Conservation (phyloP, 208 protist species). For the Crithidia thermophila region DNA sequence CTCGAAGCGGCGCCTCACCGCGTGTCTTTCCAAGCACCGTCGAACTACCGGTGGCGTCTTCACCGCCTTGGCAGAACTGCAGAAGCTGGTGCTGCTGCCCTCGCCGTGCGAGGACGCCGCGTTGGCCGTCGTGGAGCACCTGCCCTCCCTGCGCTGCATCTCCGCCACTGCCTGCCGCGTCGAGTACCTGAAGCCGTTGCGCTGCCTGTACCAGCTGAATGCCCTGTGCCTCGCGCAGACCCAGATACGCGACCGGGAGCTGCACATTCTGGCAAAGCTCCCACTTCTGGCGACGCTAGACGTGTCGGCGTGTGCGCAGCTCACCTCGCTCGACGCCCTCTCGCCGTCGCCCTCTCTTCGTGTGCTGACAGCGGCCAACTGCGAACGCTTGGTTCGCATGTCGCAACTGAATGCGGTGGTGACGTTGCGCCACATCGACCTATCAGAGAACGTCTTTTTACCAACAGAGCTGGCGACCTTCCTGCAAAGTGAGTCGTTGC, state of each 20-base stretch:
- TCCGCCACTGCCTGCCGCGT: constrained; percentile 20
- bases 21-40: constrained; percentile 5
- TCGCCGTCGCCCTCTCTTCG: constrained; percentile 10
- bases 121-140: constrained; percentile 34
- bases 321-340: constrained; percentile 47
- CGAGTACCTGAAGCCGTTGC: constrained; percentile 36
- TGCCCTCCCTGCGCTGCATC: constrained; percentile 32
- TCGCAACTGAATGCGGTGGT: constrained; percentile 18
- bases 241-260: constrained; percentile 42
- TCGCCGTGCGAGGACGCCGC: constrained; percentile 16
- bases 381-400: constrained; percentile 28
- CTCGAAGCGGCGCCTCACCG: constrained; percentile 17
- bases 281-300: constrained; percentile 34
- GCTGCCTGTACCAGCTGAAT: constrained; percentile 26
- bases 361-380: constrained; percentile 24
- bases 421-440: constrained; percentile 25
- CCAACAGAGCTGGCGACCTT: constrained; percentile 26
- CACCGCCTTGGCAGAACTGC: constrained; percentile 14
- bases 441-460: constrained; percentile 35
- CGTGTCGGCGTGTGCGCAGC: constrained; percentile 40
- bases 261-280: constrained; percentile 40
- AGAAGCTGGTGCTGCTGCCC: constrained; percentile 28
- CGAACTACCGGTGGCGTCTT: constrained; percentile 16
- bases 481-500: constrained; percentile 1
- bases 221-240: constrained; percentile 36